Percentiles rank a stretch among this genome's conserved stretches.
phyloP scores from a whole-genome alignment of 2,329 filamentous ascomycete genomes.

The Ramichloridium luteum region DNA sequence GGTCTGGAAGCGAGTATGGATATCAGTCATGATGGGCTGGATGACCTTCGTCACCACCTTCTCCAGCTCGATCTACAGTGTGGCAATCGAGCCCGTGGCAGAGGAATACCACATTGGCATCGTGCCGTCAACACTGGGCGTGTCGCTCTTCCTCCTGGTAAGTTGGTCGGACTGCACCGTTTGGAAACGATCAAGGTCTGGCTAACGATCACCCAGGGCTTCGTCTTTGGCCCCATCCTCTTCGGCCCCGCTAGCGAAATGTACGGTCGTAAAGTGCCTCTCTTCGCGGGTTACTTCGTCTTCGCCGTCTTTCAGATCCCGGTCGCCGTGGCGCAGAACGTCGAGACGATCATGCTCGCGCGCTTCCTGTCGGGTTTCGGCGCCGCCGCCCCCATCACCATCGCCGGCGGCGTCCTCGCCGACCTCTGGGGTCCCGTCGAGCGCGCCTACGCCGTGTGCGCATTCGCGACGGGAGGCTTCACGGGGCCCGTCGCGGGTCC shows the following conservation, averaged over 20 bases:
- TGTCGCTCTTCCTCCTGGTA: too few species aligned
- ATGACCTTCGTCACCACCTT: constrained; percentile 18
- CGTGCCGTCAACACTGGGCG: too few species aligned
- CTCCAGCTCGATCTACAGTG: constrained; percentile 11
- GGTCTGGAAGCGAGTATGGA: constrained; percentile 10
- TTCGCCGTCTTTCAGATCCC: constrained; percentile 46
- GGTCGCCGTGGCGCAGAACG: constrained; percentile 41
- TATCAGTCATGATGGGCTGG: constrained; percentile 13
- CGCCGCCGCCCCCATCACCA: constrained; percentile 35
- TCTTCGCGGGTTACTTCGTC: constrained; percentile 38
- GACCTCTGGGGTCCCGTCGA: constrained; percentile 16
- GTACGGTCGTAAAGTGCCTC: constrained; percentile 38
- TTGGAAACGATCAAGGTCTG: too few species aligned
- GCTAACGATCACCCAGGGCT: too few species aligned
- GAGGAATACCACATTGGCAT: constrained; percentile 13
- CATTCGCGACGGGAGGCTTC: constrained; percentile 16
- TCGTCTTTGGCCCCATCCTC: constrained; percentile 13
- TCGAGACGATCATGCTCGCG: constrained; percentile 42
- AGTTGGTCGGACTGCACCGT: too few species aligned
- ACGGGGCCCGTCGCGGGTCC: constrained; percentile 16
- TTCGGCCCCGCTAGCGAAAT: constrained; percentile 47
- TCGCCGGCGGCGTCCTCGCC: constrained; percentile 29
- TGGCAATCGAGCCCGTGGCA: constrained; percentile 12
- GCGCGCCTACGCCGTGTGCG: constrained; percentile 16
- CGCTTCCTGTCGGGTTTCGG: constrained; percentile 42